Percentiles rank a stretch among this genome's conserved stretches.
Evolutionary conservation across 2,329 filamentous ascomycete species (phyloP).

Genomic region (Sporothrix brasiliensis): DNA sequence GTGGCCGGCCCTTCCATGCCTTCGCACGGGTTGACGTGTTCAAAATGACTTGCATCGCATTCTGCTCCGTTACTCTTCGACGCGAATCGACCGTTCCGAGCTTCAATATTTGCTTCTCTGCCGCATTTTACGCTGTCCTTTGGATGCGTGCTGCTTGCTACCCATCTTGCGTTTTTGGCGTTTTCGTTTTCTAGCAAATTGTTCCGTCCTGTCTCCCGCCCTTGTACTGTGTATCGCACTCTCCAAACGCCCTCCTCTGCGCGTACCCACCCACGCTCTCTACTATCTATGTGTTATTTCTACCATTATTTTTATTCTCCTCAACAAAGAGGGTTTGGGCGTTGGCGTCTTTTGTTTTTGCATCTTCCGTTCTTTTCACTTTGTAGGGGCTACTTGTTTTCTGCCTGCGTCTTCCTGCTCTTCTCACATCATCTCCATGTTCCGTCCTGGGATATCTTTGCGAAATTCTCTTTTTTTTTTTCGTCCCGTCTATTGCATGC

Average conservation of each 20-base stretch:
- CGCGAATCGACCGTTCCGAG: background rate
- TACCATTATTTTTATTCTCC: background rate
- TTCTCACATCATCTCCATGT: background rate
- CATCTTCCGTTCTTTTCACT: background rate
- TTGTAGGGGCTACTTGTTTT: background rate
- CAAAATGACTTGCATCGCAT: background rate
- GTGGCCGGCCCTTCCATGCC: background rate
- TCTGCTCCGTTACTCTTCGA: background rate
- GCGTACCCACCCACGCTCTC: background rate
- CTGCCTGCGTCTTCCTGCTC: background rate
- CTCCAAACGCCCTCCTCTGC: background rate
- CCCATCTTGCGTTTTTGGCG: too few species aligned
- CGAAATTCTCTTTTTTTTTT: background rate
- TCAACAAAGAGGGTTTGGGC: constrained; percentile 17
- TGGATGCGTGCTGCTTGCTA: too few species aligned
- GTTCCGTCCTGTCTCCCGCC: background rate
- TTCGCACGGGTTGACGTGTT: background rate
- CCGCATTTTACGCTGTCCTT: background rate
- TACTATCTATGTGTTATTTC: background rate
- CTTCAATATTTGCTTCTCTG: background rate
- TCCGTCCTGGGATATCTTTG: background rate
- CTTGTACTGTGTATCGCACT: background rate
- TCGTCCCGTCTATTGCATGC: background rate
- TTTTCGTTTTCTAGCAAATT: background rate
- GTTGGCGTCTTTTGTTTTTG: constrained; percentile 27